phyloP scores from a whole-genome alignment of 2,329 filamentous ascomycete genomes.

The Alternaria arbusti region DNA sequence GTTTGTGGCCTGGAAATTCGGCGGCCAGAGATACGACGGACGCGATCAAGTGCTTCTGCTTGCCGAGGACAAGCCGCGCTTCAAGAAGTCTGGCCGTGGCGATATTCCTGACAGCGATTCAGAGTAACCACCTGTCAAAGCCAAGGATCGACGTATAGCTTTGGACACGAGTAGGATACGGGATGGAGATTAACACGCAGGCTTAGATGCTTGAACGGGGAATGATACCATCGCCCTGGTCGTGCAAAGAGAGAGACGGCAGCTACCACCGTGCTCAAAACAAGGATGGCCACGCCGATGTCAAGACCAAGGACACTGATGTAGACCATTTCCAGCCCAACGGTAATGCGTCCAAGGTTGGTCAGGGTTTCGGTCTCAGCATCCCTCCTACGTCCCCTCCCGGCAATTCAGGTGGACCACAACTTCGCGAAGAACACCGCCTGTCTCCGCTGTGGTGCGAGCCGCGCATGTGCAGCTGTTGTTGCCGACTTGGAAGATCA shows the following conservation, averaged over 20 bases:
- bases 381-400: too few relatives aligned
- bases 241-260: neutral
- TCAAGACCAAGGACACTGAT: too few relatives aligned
- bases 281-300: too few relatives aligned
- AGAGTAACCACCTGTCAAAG: neutral
- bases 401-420: conserved; percentile 56
- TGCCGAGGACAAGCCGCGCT: conserved; percentile 38
- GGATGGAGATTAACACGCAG: neutral
- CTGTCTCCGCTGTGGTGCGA: conserved; percentile 94
- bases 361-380: too few relatives aligned
- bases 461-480: conserved; percentile 89
- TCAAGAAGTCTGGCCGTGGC: conserved; percentile 38
- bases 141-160: neutral
- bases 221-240: conserved; percentile 4
- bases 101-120: conserved; percentile 24
- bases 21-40: conserved; percentile 29
- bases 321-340: too few relatives aligned
- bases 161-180: neutral
- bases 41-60: conserved; percentile 28
- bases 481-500: conserved; percentile 71
- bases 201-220: neutral
- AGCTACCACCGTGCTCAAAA: neutral
- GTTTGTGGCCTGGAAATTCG: conserved; percentile 24
- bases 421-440: conserved; percentile 99
- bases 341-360: too few relatives aligned